Conservation (phyloP, 805 yeast genomes). For the Saturnispora zaruensis region DNA sequence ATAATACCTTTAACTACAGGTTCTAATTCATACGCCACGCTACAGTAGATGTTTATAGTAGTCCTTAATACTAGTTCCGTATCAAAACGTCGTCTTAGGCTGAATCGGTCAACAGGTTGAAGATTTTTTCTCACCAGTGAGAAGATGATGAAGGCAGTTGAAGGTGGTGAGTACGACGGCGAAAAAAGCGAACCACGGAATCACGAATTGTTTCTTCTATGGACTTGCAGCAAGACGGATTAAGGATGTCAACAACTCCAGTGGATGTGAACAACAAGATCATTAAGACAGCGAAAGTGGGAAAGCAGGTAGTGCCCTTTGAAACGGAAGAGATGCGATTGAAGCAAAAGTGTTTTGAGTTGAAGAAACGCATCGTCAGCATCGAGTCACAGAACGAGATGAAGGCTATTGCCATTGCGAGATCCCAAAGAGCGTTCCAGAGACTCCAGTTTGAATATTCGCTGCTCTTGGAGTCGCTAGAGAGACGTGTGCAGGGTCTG, state of each 20-base stretch:
- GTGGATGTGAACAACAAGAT: neutral
- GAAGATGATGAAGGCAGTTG: neutral
- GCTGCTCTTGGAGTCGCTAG: conserved; percentile 70
- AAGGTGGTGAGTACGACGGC: neutral
- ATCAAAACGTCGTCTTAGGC: neutral
- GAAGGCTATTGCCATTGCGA: conserved; percentile 63
- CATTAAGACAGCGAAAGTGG: neutral
- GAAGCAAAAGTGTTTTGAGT: conserved; percentile 61
- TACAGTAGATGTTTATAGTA: neutral
- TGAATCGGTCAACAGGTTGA: neutral
- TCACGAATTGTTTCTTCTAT: neutral
- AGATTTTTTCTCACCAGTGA: neutral
- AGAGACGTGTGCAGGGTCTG: conserved; percentile 36
- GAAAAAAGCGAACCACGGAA: neutral
- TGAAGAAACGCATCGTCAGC: conserved; percentile 59
- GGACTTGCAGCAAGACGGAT: neutral
- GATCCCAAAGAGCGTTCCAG: conserved; percentile 68
- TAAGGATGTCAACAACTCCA: neutral
- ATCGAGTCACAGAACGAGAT: conserved; percentile 73
- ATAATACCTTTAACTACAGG: neutral
- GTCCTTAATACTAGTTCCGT: too few relatives aligned
- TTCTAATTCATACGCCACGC: neutral
- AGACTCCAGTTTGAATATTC: conserved; percentile 78
- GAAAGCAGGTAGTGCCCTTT: conserved; percentile 16
- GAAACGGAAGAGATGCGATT: conserved; percentile 26